Base-by-base conservation (phyloP, 164 flowering plant genomes). In the Vitis riparia region DNA sequence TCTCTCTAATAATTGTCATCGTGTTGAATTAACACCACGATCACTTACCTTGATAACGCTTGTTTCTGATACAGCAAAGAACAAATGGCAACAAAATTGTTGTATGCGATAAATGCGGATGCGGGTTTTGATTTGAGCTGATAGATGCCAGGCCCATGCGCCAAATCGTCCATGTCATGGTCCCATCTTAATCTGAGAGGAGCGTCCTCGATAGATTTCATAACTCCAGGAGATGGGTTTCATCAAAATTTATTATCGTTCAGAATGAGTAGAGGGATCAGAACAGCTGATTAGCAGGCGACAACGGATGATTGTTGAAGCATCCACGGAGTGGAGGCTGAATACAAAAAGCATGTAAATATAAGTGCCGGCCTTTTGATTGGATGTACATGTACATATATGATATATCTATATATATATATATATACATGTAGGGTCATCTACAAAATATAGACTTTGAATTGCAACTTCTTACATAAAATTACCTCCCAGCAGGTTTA, bases 121-220 rank as follows among this genome's bases (percentile, higher is more conserved):
- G 98, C 99, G 51, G 99, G 99, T 37, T 95, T 95, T 68, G 97
- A 95, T 78, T 80, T 95, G 82, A 93, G 98, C 66, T 93, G 82
- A 86, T 74, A 55, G 13, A 51, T 15, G 10, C 29, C 44, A 15
- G 51, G 11, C 13, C 47, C 27, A 11, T 37, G 6, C 44, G 44
- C 44, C 44, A 37, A 37, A 37, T 37, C 44, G 8, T 37, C 44
- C 44, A 37, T 37, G 44, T 6, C 44, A 37, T 37, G 44, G 8
- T 37, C 32, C 17, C 13, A 5, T 55, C 58, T 37, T 6, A 37
- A 37, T 6, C 44, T 37, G 0, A 37, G 27, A 23, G 27, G 27
- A 23, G 27, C 27, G 27, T 23, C 44, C 44, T 37, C 7, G 2
- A 37, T 6, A 3, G 44, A 3, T 37, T 2, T 37, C 44, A 37